A percentile compares a stretch with the other conserved stretches of the same genome.
phyloP scores from a whole-genome alignment of 345 rosid species.

The Psidium guajava region DNA sequence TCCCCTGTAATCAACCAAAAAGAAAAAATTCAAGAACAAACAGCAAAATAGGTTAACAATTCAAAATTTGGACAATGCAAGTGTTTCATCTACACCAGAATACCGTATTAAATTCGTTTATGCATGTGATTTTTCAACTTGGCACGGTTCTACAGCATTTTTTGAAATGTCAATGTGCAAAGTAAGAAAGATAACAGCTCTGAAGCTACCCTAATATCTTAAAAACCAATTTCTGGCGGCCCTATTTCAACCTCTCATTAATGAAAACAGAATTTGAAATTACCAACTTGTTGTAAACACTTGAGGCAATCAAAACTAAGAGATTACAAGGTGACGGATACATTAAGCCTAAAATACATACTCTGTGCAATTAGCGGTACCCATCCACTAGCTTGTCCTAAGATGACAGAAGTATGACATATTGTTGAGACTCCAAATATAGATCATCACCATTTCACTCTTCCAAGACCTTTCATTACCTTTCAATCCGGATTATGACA shows the following conservation, averaged over 20 bases:
- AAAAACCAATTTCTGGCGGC: neutral
- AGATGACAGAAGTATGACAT: neutral
- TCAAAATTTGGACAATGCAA: neutral
- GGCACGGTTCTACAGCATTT: neutral
- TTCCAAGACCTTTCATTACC: neutral
- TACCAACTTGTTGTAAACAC: neutral
- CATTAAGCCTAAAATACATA: neutral
- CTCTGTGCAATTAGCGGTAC: neutral
- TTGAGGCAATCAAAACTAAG: neutral
- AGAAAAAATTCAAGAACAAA: neutral
- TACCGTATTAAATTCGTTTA: neutral
- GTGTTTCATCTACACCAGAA: neutral
- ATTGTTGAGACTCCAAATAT: neutral
- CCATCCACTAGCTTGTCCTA: neutral
- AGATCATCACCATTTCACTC: neutral
- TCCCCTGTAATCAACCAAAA: conserved; percentile 47
- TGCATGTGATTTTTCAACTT: neutral
- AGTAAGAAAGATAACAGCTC: neutral
- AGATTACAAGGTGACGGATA: neutral
- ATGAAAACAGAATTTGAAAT: neutral
- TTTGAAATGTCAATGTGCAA: neutral
- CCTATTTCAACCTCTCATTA: neutral
- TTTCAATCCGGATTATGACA: neutral
- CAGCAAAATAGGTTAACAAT: neutral
- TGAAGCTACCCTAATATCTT: neutral